Evolutionary conservation across 2,329 filamentous ascomycete species (phyloP).

Genomic region (Aurifilum marmelostoma): DNA sequence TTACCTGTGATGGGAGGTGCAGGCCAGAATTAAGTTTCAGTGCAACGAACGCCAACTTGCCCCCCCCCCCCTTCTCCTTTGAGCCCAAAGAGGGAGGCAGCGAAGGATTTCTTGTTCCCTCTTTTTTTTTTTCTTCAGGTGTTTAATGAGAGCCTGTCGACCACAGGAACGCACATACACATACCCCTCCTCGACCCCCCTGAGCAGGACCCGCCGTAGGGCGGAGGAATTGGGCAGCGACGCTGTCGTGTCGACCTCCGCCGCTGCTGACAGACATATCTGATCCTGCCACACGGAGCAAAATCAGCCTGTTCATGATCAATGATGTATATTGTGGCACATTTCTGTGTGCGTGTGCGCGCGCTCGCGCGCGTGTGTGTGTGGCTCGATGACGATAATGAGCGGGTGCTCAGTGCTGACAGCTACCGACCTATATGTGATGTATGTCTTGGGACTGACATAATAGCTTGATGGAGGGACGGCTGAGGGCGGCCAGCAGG

Average conservation of each 20-base stretch:
- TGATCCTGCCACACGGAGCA: constrained; percentile 10
- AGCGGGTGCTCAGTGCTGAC: constrained; percentile 16
- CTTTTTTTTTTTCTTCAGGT: neutral
- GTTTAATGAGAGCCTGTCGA: neutral
- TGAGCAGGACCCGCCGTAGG: constrained; percentile 2
- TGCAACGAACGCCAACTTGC: neutral
- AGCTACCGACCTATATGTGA: constrained; percentile 17
- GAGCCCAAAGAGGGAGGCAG: neutral
- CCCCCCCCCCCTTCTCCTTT: neutral
- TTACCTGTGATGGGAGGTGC: constrained; percentile 18
- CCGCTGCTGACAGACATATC: neutral
- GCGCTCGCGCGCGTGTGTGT: neutral
- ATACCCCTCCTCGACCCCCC: neutral
- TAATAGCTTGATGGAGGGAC: neutral
- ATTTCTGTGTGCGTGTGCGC: neutral
- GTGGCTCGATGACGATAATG: constrained; percentile 2
- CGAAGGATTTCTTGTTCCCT: neutral
- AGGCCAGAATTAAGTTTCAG: constrained; percentile 6
- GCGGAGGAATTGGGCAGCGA: constrained; percentile 7
- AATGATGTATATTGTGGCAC: neutral
- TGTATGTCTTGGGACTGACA: constrained; percentile 25
- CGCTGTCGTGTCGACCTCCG: neutral
- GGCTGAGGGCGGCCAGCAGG: neutral
- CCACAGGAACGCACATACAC: neutral
- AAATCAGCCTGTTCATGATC: constrained; percentile 8